Evolutionary conservation across 2,329 filamentous ascomycete genomes (phyloP).

Genomic region (Clonostachys sp.): DNA sequence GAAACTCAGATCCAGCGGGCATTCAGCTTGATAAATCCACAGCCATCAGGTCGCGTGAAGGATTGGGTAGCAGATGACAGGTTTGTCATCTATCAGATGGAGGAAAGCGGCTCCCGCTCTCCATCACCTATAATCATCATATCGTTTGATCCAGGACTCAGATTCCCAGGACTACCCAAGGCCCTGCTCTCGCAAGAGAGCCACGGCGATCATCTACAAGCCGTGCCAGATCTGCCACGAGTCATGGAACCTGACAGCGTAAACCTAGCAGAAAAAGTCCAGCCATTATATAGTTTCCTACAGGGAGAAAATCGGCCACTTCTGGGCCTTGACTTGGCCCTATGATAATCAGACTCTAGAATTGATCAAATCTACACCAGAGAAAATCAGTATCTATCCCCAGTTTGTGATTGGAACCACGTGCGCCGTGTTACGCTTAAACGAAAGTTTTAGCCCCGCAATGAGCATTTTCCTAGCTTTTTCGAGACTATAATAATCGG

Average conservation of each 20-base stretch:
- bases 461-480: too few species aligned
- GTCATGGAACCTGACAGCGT: not conserved
- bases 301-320: slow-evolving; percentile 2
- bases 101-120: not conserved
- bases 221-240: not conserved
- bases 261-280: not conserved
- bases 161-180: slow-evolving; percentile 5
- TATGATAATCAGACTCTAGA: too few species aligned
- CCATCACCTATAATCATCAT: slow-evolving; percentile 11
- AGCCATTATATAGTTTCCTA: not conserved
- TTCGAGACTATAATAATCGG: too few species aligned
- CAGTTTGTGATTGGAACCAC: too few species aligned
- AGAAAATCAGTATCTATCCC: too few species aligned
- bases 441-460: too few species aligned
- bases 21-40: too few species aligned
- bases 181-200: not conserved
- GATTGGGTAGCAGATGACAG: slow-evolving; percentile 1
- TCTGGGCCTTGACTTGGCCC: slow-evolving; percentile 3
- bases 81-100: not conserved
- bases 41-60: too few species aligned
- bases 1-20: too few species aligned
- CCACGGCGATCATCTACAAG: not conserved
- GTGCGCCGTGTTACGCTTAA: too few species aligned
- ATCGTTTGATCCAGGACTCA: slow-evolving; percentile 20
- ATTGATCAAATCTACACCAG: too few species aligned